Percentiles rank a stretch among this genome's conserved stretches.
These are phyloP conservation scores for Lepidium didymum DNA, from an alignment of 345 rosid species.

Conservation along the genomic window DNA sequence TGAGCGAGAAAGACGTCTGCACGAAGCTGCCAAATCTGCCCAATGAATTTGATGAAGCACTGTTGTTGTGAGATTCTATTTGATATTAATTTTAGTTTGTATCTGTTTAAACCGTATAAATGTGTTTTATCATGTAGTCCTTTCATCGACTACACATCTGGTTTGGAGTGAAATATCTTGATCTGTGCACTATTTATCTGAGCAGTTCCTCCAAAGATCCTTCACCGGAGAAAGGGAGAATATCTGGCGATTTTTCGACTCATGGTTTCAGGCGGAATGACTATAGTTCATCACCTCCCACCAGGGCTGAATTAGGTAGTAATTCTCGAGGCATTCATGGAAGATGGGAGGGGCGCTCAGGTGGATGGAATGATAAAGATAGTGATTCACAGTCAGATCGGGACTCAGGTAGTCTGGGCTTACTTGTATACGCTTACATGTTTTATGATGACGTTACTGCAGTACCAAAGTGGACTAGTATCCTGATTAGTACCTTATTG, in stretches of 20 bases:
- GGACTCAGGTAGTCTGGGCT: slow-evolving; percentile 56
- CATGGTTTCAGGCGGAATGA: slow-evolving; percentile 63
- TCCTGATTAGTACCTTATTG: not conserved
- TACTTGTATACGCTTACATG: slow-evolving; percentile 4
- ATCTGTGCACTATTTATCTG: slow-evolving; percentile 3
- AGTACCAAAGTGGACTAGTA: slow-evolving; percentile 11
- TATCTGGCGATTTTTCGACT: slow-evolving; percentile 45
- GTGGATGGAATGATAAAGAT: slow-evolving; percentile 72
- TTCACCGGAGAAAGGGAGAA: slow-evolving; percentile 51
- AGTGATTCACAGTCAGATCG: slow-evolving; percentile 63
- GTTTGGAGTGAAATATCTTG: slow-evolving; percentile 10
- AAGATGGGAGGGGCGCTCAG: slow-evolving; percentile 83
- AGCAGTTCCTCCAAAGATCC: slow-evolving; percentile 63
- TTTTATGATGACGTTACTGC: not conserved
- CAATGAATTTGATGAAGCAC: slow-evolving; percentile 45
- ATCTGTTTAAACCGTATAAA: not conserved
- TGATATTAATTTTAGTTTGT: not conserved
- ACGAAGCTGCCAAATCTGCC: slow-evolving; percentile 69
- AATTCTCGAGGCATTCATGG: slow-evolving; percentile 55
- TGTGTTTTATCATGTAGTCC: not conserved
- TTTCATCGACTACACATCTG: not conserved
- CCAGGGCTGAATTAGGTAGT: slow-evolving; percentile 58
- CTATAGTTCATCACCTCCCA: slow-evolving; percentile 86
- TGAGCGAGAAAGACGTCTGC: slow-evolving; percentile 68
- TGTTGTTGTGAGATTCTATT: slow-evolving; percentile 44